phyloP scores from a whole-genome alignment of 768 basidiomycete species.

The Phanerodontia chrysosporium region DNA sequence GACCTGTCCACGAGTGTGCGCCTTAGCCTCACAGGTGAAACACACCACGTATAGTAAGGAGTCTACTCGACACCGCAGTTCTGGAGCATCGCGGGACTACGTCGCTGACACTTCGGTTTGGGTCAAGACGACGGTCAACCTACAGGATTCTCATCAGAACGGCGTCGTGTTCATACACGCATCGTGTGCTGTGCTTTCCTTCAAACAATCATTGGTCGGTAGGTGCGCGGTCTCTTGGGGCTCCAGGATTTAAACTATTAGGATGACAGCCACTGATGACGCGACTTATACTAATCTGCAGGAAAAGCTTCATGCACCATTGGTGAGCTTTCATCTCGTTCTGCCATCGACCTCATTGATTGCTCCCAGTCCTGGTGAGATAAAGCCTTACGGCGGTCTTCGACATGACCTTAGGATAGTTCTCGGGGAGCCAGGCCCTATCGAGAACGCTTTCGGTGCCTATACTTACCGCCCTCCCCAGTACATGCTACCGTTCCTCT shows the following conservation, averaged over 20 bases:
- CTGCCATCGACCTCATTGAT: background rate
- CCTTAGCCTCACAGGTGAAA: background rate
- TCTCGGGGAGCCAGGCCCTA: background rate
- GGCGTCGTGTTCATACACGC: background rate
- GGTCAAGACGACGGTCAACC: background rate
- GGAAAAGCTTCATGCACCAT: background rate
- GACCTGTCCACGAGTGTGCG: background rate
- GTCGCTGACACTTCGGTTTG: constrained; percentile 12
- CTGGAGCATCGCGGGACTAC: constrained; percentile 11
- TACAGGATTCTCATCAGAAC: constrained; percentile 3
- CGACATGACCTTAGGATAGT: background rate
- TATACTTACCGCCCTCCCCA: background rate
- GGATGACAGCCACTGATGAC: constrained; percentile 6
- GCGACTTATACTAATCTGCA: background rate
- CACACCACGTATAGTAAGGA: background rate
- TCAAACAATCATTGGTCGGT: background rate
- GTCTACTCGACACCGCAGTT: background rate
- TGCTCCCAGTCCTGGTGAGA: no score
- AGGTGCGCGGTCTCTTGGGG: background rate
- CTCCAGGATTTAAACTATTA: constrained; percentile 10
- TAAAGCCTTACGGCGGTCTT: background rate
- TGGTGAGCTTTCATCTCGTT: background rate
- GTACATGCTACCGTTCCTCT: background rate
- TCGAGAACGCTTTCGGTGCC: background rate
- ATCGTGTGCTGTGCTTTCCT: background rate